A percentile compares a stretch with the other conserved stretches of the same genome.
Conservation (phyloP, 331 rosid genomes). For the Arachis monticola region DNA sequence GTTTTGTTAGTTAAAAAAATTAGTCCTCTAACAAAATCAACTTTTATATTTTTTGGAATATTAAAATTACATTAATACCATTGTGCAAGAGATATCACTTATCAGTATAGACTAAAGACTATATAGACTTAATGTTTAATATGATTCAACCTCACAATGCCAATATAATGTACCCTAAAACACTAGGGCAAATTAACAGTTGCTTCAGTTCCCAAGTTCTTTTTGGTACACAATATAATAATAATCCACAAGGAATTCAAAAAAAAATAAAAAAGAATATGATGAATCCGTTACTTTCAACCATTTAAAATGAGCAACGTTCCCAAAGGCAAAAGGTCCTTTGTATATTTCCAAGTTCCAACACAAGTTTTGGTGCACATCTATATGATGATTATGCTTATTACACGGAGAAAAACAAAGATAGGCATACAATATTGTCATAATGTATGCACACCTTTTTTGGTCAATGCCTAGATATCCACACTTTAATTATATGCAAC, state of each 20-base stretch:
- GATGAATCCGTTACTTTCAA: not conserved
- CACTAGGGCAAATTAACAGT: not conserved
- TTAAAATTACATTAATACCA: no score
- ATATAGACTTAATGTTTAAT: no score
- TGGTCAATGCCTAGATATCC: not conserved
- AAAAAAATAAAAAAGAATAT: no score
- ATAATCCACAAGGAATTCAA: no score
- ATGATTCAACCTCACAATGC: no score
- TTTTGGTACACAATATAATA: not conserved
- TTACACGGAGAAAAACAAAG: not conserved
- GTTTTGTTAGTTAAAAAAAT: no score
- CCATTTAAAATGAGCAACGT: not conserved
- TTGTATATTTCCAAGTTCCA: not conserved
- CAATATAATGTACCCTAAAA: no score
- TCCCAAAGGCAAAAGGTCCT: not conserved
- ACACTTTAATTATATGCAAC: not conserved
- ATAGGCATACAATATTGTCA: not conserved
- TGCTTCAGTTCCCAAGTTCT: not conserved
- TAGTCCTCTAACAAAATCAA: no score
- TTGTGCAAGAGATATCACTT: no score
- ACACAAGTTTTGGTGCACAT: not conserved
- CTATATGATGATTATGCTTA: not conserved
- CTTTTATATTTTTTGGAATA: no score
- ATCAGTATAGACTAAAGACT: no score
- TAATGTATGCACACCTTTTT: not conserved